Base-by-base conservation (phyloP, 192 early-diverging fungal genomes). In the Podochytrium sp. region DNA sequence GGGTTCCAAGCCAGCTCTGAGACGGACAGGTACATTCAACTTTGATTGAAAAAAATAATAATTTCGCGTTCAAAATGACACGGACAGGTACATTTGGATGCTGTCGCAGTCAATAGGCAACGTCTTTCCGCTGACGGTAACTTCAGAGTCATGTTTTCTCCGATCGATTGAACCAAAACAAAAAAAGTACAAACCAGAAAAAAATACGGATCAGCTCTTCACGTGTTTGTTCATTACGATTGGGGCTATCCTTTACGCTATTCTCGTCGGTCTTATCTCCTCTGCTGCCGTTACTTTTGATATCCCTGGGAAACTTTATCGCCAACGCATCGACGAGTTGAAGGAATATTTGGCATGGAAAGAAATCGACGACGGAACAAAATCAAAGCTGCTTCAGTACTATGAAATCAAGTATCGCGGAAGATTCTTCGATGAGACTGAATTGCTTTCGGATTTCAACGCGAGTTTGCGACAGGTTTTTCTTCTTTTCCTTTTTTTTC, bases 261-360 rank as follows among this genome's bases (percentile, higher is more conserved):
- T 32, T 7, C 27, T 74, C 49, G 40, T 74, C 39, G 73, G 64
- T 43, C 35, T 47, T 3, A 51, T 75, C 29, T 58, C 74, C 12
- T 52, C 74, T 2, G 50, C 51, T n/a, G 64, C 60, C 4, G 27
- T 75, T 34, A 51, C 49, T 23, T 67, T 47, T 38, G 60, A 75
- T 61, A 35, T 30, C 0, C 59, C 59, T 18, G 59, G 59, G 25
- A 61, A 61, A 23, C 38, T 61, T 7, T 61, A 61, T 61, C 33
- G 58, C 4, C 74, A 76, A 63, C 76, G 75, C 18, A 73, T 78
- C 14, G 77, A 78, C 37, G 77, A 78, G 40, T 35, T 78, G 1
- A 50, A n/a, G 41, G 77, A 78, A 18, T 78, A 78, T 37, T 29
- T 78, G 69, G 1, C 29, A 10, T 65, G 62, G 65, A 78, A 78